Base-by-base conservation (phyloP, 352 stramenopile species). In the Globisporangium spiculum region DNA sequence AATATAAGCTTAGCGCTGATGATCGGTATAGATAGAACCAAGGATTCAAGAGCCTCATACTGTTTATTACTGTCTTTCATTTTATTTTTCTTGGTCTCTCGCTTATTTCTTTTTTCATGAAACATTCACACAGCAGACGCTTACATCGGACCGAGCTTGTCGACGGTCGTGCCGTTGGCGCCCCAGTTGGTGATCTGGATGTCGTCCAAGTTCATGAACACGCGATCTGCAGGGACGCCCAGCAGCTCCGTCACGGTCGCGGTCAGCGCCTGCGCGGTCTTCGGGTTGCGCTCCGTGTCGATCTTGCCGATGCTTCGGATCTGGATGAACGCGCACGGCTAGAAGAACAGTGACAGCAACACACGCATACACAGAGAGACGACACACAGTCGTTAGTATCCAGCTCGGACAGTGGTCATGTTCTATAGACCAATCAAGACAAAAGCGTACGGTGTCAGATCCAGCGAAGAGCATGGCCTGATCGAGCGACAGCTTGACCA, bases 161-260 rank as follows among this genome's bases (percentile, higher is more conserved):
- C 44, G n/a, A 66, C 14, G 6, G 66, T 66, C n/a, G 46, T 65
- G 60, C 69, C 65, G 20, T 26, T 36, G 41, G 58, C 61, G 9
- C 52, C 77, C 77, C 71, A 84, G 68, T 87, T 85, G 55, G 41
- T 30, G 20, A 32, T 32, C 9, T 60, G 10, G 36, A 85, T 66
- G 60, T 78, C 70, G 54, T 81, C 71, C 38, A 88, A 50, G 65
- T 76, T 78, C 56, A 84, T 53, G 62, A 78, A 88, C 4, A 84
- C 66, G 52, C 80, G 77, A 18, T 71, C 66, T 4, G 60, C 62
- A 0, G 69, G 60, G 14, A 86, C 56, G 32, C 72, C 68, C 20
- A 86, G 63, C 26, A 30, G 34, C 34, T 72, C 32, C 3, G 64
- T 60, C 14, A 71, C 58, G 3, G 46, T 27, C n/a, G 32, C 59